Conservation (phyloP, 2,329 filamentous ascomycete species). For the Ampelomyces quisqualis region DNA sequence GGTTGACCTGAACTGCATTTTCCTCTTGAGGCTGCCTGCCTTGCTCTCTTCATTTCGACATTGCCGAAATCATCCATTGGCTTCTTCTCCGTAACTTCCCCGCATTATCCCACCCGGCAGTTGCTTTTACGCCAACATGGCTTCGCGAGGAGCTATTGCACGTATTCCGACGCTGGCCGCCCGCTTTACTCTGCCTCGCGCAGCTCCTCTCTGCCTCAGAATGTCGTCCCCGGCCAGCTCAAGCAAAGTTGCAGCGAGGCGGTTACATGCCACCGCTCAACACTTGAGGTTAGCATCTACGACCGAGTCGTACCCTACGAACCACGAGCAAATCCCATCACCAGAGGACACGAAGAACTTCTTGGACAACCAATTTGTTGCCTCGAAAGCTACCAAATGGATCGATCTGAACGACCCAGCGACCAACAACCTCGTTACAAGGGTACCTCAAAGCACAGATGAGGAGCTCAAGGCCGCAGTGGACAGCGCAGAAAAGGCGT, state of each 20-base stretch:
- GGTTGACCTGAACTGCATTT: conserved; percentile 17
- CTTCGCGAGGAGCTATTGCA: conserved; percentile 49
- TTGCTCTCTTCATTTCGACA: conserved; percentile 1
- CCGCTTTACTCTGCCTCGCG: conserved; percentile 39
- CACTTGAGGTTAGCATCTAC: conserved; percentile 54
- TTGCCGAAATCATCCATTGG: background rate
- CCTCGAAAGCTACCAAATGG: conserved; percentile 68
- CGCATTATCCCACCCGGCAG: conserved; percentile 14
- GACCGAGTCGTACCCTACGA: conserved; percentile 64
- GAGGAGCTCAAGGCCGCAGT: conserved; percentile 74
- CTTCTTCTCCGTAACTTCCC: conserved; percentile 1
- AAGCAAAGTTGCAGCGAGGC: conserved; percentile 46
- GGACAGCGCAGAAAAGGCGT: conserved; percentile 73
- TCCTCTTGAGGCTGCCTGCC: conserved; percentile 3
- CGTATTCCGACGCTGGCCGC: conserved; percentile 46
- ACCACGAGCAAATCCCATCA: conserved; percentile 68
- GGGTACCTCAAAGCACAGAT: conserved; percentile 79
- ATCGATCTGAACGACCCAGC: conserved; percentile 81
- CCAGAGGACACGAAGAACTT: conserved; percentile 77
- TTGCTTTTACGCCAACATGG: conserved; percentile 40
- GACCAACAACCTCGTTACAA: conserved; percentile 81
- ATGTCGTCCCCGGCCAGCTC: conserved; percentile 43
- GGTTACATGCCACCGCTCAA: conserved; percentile 57
- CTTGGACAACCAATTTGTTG: conserved; percentile 74
- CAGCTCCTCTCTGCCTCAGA: conserved; percentile 40